Evolutionary conservation across 2,329 filamentous ascomycete species (phyloP), one percentile per base, ranked within the genome.

Genomic region (Zasmidium citrigriseum): DNA sequence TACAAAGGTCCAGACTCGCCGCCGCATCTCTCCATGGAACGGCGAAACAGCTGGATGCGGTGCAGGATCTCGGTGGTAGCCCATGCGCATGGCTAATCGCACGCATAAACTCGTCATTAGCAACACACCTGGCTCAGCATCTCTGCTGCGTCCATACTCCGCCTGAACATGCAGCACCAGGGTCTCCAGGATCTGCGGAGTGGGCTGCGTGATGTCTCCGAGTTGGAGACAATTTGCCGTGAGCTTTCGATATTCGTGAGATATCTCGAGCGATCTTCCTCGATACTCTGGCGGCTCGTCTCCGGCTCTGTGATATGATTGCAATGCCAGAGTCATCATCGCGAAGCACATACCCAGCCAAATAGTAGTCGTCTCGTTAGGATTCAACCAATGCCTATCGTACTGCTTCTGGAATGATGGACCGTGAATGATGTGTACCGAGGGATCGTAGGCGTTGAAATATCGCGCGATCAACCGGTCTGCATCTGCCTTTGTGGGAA

Each of bases 401-500:
- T 88, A 88, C 72, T 86, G 76, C 68, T 88, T 85, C 69, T 93
- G 87, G 68, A 97, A 97, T 0, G 91, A 93, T 11, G 92, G 93
- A 0, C 87, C 87, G 58, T 81, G 78, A 55, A 82, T 78, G 57
- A 82, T 80, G 57, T 80, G 82, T 52, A 85, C 82, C 24, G 83
- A 82, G 14, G 85, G 86, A 65, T 88, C 86, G 65, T 85, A 86
- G 24, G 89, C 93, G 72, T 93, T 93, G 79, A 98, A 97, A 72
- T 96, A 99, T 60, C 93, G 86, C 61, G 88, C 88, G 61, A 96
- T 89, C 18, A 98, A 81, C 22, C 91, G 87, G 68, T 96, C 86
- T n/a, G 95, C 89, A 22, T 87, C 89, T 38, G 89, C 86, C 70
- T 92, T 93, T 0, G 88, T 82, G 1, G 95, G 95, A 45, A 98